Base-by-base conservation (phyloP, 2,329 filamentous ascomycete species). In the Monosporascus sp. region DNA sequence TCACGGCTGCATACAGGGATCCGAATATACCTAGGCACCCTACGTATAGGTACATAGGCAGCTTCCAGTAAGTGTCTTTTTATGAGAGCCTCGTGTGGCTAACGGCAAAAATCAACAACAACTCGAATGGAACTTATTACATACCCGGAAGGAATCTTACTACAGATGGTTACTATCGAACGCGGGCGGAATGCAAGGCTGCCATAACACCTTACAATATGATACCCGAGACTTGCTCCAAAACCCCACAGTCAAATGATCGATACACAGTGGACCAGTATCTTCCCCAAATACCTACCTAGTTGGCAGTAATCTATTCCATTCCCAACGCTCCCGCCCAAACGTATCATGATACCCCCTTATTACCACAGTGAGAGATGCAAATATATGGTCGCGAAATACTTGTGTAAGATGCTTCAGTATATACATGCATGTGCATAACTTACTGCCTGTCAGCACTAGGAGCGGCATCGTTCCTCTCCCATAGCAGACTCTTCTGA, bases 61-160 rank as follows among this genome's bases (percentile, higher is more conserved):
- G 11, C 31, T 14, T 35, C 31, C 31, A 14, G 31, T 35, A 11
- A 35, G 11, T 14, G 31, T 14, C 31, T 35, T 35, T 35, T 35
- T 5, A 11, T 14, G 31, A 35, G 31, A 35, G 11, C 31, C 52
- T 53, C 54, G 54, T 60, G 57, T 58, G 56, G 57, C 27, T 35
- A 5, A 14, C 31, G 9, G 31, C 31, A 35, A 35, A 11, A 35
- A 11, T 11, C 9, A 14, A 35, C 11, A 35, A 14, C 11, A 14
- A 14, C 5, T 35, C 11, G 31, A 11, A 14, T 11, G 31, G 31
- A 35, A 35, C 11, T 35, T 35, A 5, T 35, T 35, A 35, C 9
- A 35, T 35, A 35, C 11, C 31, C 11, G 11, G 11, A 35, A 35
- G 31, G 9, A 43, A 11, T 14, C 19, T 43, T 43, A 20, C 19